Evolutionary conservation across 208 protist species (phyloP).

Genomic region (Trypanosoma conorhini): DNA sequence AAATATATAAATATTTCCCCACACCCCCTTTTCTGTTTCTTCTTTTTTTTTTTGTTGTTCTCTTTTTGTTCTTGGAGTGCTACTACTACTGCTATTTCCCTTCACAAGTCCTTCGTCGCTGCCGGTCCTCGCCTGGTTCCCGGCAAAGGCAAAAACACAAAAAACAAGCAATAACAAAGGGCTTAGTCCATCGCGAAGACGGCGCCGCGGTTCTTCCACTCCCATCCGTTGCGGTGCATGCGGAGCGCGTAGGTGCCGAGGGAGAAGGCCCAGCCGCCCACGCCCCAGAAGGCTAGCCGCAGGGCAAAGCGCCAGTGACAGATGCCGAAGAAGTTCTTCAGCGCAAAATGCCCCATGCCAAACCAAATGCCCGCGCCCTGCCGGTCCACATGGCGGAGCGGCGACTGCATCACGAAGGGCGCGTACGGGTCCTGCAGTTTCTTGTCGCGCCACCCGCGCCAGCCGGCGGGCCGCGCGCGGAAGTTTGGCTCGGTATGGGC

Average conservation of each 20-base stretch:
- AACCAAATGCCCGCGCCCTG: conserved; percentile 68
- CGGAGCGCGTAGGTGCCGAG: conserved; percentile 61
- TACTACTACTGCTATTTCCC: conserved; percentile 6
- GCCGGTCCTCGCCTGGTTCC: too few species aligned
- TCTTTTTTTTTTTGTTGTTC: too few species aligned
- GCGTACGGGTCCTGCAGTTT: conserved; percentile 72
- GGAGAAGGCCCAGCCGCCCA: conserved; percentile 42
- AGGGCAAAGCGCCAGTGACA: conserved; percentile 70
- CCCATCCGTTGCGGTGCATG: conserved; percentile 86
- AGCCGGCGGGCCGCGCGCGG: conserved; percentile 66
- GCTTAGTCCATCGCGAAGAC: conserved; percentile 81
- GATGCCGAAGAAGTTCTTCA: conserved; percentile 80
- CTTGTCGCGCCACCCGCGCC: conserved; percentile 78
- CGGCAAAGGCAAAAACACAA: too few species aligned
- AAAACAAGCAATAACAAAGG: too few species aligned
- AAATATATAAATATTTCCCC: too few species aligned
- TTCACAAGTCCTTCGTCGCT: too few species aligned
- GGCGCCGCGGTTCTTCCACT: conserved; percentile 88
- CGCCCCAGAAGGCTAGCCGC: conserved; percentile 59
- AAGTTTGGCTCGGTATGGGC: conserved; percentile 79
- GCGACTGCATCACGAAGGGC: conserved; percentile 64
- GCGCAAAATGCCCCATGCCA: conserved; percentile 78
- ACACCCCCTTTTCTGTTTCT: too few species aligned
- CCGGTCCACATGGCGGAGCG: conserved; percentile 70
- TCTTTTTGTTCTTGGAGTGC: conserved; percentile 3